phyloP scores from a whole-genome alignment of 345 rosid species.

The Eucalyptus grandis region DNA sequence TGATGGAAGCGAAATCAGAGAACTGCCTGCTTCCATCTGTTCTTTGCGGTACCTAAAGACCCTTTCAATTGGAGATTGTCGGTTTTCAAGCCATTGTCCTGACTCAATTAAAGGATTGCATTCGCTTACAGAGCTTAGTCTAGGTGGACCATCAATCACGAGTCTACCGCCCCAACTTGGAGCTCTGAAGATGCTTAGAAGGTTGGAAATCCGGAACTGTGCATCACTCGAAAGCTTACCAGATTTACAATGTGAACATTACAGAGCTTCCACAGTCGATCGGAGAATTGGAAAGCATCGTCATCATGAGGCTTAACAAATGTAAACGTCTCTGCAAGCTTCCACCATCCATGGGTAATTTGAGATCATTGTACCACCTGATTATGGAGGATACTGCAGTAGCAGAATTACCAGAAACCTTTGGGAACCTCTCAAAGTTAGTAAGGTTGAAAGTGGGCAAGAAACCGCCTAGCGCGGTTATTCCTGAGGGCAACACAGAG shows the following conservation, averaged over 20 bases:
- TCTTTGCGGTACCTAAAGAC: slow-evolving; percentile 13
- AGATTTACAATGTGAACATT: slow-evolving; percentile 9
- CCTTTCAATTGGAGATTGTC: slow-evolving; percentile 9
- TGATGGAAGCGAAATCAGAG: slow-evolving; percentile 5
- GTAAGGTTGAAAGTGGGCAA: slow-evolving; percentile 16
- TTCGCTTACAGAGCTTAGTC: slow-evolving; percentile 10
- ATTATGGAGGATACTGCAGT: slow-evolving; percentile 28
- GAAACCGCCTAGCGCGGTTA: background rate
- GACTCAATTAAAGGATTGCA: slow-evolving; percentile 22
- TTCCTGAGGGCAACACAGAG: background rate
- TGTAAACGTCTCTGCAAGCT: slow-evolving; percentile 22
- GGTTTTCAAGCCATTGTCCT: slow-evolving; percentile 12
- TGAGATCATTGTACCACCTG: slow-evolving; percentile 22
- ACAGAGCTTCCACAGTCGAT: slow-evolving; percentile 30
- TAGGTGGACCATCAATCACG: slow-evolving; percentile 12
- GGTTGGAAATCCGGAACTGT: slow-evolving; percentile 18
- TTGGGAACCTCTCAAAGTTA: slow-evolving; percentile 31
- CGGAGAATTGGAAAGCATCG: slow-evolving; percentile 26
- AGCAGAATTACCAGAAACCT: slow-evolving; percentile 20
- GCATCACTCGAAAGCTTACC: slow-evolving; percentile 14
- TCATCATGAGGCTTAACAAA: background rate
- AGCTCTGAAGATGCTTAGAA: slow-evolving; percentile 20
- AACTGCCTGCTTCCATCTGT: slow-evolving; percentile 29
- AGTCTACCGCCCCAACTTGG: slow-evolving; percentile 21
- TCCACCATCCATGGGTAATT: slow-evolving; percentile 29